Conservation (phyloP, 352 stramenopile species). For the Globisporangium barbulae region DNA sequence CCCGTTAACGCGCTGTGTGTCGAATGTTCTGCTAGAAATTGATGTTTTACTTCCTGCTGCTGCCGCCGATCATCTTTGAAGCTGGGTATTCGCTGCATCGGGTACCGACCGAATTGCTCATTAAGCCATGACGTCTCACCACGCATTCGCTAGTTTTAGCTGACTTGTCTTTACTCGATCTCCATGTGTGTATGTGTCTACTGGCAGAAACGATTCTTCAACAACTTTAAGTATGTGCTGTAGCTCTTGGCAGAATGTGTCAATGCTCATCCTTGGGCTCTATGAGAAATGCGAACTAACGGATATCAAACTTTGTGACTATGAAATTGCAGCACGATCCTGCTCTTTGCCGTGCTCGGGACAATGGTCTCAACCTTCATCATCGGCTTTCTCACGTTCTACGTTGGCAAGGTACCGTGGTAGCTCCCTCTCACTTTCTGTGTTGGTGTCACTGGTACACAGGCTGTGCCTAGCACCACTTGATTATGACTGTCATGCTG, state of each 20-base stretch:
- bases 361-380: conserved; percentile 96
- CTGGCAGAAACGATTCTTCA: conserved; percentile 91
- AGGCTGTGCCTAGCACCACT: no score
- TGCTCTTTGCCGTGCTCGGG: conserved; percentile 93
- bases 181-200: neutral
- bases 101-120: conserved; percentile 20
- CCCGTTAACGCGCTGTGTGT: neutral
- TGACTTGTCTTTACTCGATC: neutral
- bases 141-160: no score
- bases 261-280: neutral
- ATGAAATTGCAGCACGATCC: conserved; percentile 77
- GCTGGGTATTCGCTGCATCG: conserved; percentile 92
- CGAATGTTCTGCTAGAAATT: conserved; percentile 42
- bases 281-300: neutral
- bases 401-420: conserved; percentile 51
- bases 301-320: neutral
- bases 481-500: neutral
- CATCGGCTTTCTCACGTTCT: conserved; percentile 93
- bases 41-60: conserved; percentile 96
- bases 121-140: neutral
- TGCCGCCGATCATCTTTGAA: conserved; percentile 98
- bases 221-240: conserved; percentile 87
- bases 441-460: no score
- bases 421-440: neutral
- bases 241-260: neutral